Evolutionary conservation across 345 rosid species (phyloP).

Genomic region (Brassica napus): Da-Ae NC_063447.1:56522001-56522500

Average conservation of each 20-base stretch:
- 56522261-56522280: conserved; percentile 80
- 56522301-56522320: background rate
- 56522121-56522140: conserved; percentile 90
- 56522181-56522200: conserved; percentile 89
- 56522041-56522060: conserved; percentile 34
- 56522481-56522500: no score
- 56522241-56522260: conserved; percentile 54
- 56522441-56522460: no score
- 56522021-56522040: background rate
- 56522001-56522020: background rate
- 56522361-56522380: background rate
- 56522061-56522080: conserved; percentile 88
- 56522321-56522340: background rate
- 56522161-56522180: conserved; percentile 63
- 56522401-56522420: background rate
- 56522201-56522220: conserved; percentile 97
- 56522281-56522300: conserved; percentile 82
- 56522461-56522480: no score
- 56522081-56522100: conserved; percentile 98
- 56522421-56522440: background rate
- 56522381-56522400: background rate
- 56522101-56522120: conserved; percentile 67
- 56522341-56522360: background rate
- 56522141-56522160: conserved; percentile 39
- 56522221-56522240: conserved; percentile 93